These are phyloP conservation scores for Fraxinus quadrangulata DNA, from an alignment of 257 asterid genomes.

Conservation along the genomic window DNA sequence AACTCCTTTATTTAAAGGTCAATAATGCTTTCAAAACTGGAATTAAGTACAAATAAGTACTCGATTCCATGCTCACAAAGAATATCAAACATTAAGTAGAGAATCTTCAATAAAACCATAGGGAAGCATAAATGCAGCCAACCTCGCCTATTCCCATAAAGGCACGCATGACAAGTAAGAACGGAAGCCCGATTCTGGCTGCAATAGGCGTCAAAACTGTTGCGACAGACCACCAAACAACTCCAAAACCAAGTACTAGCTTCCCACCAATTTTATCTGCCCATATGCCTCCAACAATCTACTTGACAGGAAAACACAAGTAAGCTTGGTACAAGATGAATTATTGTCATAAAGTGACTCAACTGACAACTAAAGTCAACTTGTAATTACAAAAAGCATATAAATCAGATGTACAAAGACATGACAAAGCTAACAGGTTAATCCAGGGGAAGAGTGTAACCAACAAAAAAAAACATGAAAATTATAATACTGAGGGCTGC, in stretches of 20 bases:
- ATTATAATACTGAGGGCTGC: conserved; percentile 1
- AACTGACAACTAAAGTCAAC: conserved; percentile 18
- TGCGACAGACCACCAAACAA: conserved; percentile 98
- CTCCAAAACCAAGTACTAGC: conserved; percentile 94
- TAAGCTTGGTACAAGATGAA: conserved; percentile 19
- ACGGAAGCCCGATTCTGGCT: conserved; percentile 87
- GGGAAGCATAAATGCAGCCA: conserved; percentile 31
- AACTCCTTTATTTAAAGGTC: neutral
- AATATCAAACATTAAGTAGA: neutral
- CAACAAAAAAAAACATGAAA: neutral
- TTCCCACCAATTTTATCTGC: conserved; percentile 98
- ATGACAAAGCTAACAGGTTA: neutral
- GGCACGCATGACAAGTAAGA: conserved; percentile 84
- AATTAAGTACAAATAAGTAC: neutral
- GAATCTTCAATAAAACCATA: neutral
- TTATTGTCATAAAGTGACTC: conserved; percentile 11
- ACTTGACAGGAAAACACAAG: conserved; percentile 21
- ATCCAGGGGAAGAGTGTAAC: neutral
- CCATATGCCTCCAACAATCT: conserved; percentile 99
- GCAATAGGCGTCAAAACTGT: conserved; percentile 97
- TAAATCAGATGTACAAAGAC: conserved; percentile 1
- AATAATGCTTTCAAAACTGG: neutral
- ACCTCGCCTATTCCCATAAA: conserved; percentile 99
- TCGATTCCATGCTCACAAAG: neutral
- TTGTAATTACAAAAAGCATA: neutral